Percentiles rank a stretch among this genome's conserved stretches.
Conservation (phyloP, 2,329 filamentous ascomycete species). For the Cryphonectria carpinicola region DNA sequence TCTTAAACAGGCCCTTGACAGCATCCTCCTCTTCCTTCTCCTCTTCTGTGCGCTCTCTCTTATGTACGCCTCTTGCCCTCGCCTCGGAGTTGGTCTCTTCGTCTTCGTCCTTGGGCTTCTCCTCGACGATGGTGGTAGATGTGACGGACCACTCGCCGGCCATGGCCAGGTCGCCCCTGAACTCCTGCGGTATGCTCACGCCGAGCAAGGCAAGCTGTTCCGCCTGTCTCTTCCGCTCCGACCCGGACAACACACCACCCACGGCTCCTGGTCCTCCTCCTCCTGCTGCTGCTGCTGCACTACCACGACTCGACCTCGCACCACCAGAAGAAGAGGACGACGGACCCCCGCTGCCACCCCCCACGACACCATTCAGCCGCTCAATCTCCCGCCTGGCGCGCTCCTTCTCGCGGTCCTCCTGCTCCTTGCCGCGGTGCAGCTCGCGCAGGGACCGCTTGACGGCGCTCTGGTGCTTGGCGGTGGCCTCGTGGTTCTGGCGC, state of each 20-base stretch:
- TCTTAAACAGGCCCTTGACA: conserved; percentile 63
- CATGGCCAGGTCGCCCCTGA: conserved; percentile 81
- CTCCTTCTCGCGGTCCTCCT: conserved; percentile 79
- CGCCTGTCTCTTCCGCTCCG: conserved; percentile 80
- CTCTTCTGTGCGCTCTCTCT: conserved; percentile 64
- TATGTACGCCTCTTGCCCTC: conserved; percentile 62
- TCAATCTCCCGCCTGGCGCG: conserved; percentile 84
- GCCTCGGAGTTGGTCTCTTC: conserved; percentile 47
- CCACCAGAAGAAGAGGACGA: background rate
- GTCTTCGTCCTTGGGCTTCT: conserved; percentile 32
- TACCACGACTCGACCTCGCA: background rate
- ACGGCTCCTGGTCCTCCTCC: background rate
- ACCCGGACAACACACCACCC: conserved; percentile 47
- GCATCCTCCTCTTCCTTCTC: conserved; percentile 65
- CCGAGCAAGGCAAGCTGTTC: conserved; percentile 88
- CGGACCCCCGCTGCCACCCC: too few relatives aligned
- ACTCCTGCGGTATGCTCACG: conserved; percentile 78
- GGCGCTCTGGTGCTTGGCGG: conserved; percentile 79
- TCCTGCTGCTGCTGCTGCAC: background rate
- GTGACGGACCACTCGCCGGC: conserved; percentile 85
- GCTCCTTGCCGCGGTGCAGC: conserved; percentile 82
- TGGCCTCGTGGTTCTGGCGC: conserved; percentile 85
- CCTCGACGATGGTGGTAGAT: conserved; percentile 62
- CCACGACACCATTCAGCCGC: conserved; percentile 76
- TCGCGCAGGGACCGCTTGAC: conserved; percentile 90